Evolutionary conservation across 179 eudicot species (phyloP).

Genomic region (Gypsophila paniculata): DNA sequence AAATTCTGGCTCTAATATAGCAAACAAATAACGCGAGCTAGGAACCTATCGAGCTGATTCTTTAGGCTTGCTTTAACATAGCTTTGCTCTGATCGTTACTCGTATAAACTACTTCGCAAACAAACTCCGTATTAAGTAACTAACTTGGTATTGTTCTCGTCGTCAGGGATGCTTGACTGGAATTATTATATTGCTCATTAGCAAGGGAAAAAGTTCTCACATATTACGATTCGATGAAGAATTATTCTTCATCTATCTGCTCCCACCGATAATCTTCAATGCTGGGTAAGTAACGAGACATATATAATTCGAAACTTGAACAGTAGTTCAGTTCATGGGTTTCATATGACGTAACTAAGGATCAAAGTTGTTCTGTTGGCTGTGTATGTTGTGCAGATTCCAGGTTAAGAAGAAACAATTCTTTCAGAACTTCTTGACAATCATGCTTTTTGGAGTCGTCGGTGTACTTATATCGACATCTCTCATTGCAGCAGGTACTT

Average conservation of each 20-base stretch:
- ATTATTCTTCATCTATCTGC: slow-evolving; percentile 88
- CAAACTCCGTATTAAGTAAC: no score
- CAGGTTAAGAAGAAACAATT: slow-evolving; percentile 98
- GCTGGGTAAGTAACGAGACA: slow-evolving; percentile 58
- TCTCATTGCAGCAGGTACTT: slow-evolving; percentile 68
- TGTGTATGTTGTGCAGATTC: slow-evolving; percentile 42
- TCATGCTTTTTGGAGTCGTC: slow-evolving; percentile 77
- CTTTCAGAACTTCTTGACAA: slow-evolving; percentile 89
- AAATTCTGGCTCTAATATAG: no score
- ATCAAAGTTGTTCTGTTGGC: not conserved
- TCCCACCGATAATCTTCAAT: slow-evolving; percentile 93
- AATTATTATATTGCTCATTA: slow-evolving; percentile 53
- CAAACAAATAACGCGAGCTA: no score
- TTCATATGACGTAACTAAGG: not conserved
- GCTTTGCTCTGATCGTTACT: no score
- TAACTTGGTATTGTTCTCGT: not conserved
- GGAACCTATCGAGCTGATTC: no score
- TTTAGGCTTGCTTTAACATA: no score
- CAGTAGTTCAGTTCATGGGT: not conserved
- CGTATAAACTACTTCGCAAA: no score
- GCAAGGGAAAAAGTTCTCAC: slow-evolving; percentile 79
- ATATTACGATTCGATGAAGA: slow-evolving; percentile 81
- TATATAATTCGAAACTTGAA: not conserved
- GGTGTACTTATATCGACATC: slow-evolving; percentile 81
- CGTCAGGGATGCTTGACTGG: slow-evolving; percentile 72